These are phyloP conservation scores for Fallopia convolvulus DNA, from an alignment of 148 eudicot genomes.

Conservation along the genomic window DNA sequence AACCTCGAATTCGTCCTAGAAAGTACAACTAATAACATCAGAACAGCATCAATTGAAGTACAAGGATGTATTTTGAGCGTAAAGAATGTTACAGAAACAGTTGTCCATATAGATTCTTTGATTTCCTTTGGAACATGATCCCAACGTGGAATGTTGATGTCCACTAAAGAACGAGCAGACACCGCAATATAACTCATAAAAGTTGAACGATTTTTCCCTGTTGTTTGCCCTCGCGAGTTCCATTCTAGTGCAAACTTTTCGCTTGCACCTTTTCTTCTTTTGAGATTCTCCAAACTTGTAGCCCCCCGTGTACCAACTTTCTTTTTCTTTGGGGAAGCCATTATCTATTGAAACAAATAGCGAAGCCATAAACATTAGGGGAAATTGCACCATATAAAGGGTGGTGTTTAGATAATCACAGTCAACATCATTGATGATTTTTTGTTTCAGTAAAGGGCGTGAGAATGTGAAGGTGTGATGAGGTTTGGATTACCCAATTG, in stretches of 20 bases:
- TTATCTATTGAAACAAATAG: background rate
- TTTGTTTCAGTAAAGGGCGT: background rate
- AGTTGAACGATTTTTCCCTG: conserved; percentile 12
- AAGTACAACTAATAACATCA: background rate
- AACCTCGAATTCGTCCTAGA: background rate
- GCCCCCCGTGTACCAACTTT: background rate
- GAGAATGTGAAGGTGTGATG: background rate
- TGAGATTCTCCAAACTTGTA: conserved; percentile 7
- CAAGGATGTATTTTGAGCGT: background rate
- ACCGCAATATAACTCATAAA: conserved; percentile 10
- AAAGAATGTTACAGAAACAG: background rate
- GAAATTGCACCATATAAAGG: background rate
- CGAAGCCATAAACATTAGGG: background rate
- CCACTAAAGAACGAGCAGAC: conserved; percentile 8
- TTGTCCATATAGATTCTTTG: conserved; percentile 2
- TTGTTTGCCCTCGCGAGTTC: conserved; percentile 8
- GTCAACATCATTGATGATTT: background rate
- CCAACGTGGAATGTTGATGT: conserved; percentile 10
- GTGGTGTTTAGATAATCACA: background rate
- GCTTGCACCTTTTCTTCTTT: background rate
- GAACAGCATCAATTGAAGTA: background rate
- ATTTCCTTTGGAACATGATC: conserved; percentile 1
- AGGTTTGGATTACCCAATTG: background rate
- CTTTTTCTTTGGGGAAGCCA: background rate
- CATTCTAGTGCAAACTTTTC: conserved; percentile 4